A percentile compares a stretch with the other conserved stretches of the same genome.
Evolutionary conservation across 108 stramenopile species (phyloP).

Genomic region (Nitzschia palea): DNA sequence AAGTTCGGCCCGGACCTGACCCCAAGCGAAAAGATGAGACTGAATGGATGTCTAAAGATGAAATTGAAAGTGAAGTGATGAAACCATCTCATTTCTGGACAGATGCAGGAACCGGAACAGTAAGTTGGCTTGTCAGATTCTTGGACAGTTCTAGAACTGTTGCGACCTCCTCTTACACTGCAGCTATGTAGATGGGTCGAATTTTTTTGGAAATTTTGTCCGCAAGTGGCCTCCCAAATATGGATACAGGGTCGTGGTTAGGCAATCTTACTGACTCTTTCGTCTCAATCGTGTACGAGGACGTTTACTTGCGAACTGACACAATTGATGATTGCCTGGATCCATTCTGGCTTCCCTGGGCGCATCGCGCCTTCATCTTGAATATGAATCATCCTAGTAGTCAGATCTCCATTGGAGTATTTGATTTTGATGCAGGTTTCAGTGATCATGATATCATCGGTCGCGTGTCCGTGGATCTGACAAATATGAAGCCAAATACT

Average conservation of each 20-base stretch:
- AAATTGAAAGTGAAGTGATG: constrained; percentile 48
- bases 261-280: constrained; percentile 83
- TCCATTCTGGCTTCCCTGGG: constrained; percentile 84
- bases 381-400: constrained; percentile 68
- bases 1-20: constrained; percentile 68
- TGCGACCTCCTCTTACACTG: not conserved
- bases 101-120: constrained; percentile 63
- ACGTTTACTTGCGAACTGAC: constrained; percentile 55
- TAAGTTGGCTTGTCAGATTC: not conserved
- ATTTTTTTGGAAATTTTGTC: constrained; percentile 68
- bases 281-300: constrained; percentile 68
- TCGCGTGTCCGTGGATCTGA: constrained; percentile 64
- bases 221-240: constrained; percentile 72
- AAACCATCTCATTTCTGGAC: constrained; percentile 56
- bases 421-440: constrained; percentile 66
- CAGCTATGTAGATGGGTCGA: constrained; percentile 43
- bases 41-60: constrained; percentile 66
- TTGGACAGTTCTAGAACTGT: not conserved
- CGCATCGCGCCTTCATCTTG: constrained; percentile 72
- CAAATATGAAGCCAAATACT: constrained; percentile 60
- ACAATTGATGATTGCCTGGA: constrained; percentile 70
- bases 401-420: constrained; percentile 65
- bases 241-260: constrained; percentile 51
- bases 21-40: constrained; percentile 57
- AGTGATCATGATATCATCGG: constrained; percentile 71